phyloP scores from a whole-genome alignment of 306 rosid genomes.

The Mimosa pudica region DNA sequence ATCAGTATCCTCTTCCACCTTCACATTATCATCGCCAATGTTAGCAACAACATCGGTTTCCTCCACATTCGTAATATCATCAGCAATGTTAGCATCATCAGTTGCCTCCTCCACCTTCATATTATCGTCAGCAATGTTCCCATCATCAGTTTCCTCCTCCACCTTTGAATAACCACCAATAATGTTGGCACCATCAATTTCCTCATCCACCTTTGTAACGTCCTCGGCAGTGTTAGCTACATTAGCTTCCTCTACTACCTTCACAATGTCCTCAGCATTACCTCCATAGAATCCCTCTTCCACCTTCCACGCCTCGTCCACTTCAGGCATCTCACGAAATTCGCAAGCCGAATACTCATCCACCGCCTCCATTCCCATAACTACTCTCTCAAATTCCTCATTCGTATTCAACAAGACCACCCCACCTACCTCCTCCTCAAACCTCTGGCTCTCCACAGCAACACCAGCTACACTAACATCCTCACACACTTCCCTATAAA shows the following conservation, averaged over 20 bases:
- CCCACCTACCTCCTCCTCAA: background rate
- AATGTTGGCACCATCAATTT: conserved; percentile 23
- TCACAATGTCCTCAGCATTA: background rate
- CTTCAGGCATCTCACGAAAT: background rate
- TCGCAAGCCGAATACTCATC: background rate
- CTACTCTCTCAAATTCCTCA: background rate
- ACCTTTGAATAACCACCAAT: conserved; percentile 35
- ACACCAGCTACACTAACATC: conserved; percentile 14
- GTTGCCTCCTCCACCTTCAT: conserved; percentile 25
- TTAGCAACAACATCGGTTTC: background rate
- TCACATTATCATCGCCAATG: conserved; percentile 35
- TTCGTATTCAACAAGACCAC: background rate
- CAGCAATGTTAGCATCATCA: conserved; percentile 36
- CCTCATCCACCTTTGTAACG: background rate
- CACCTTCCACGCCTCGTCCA: conserved; percentile 29
- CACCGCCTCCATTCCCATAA: background rate
- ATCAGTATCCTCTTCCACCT: conserved; percentile 13
- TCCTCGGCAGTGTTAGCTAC: background rate
- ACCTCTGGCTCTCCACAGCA: conserved; percentile 11
- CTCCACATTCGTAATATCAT: conserved; percentile 24
- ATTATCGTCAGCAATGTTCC: conserved; percentile 31
- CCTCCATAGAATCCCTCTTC: conserved; percentile 10
- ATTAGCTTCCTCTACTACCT: background rate
- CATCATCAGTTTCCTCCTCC: background rate
- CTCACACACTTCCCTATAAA: conserved; percentile 6